Base-by-base conservation (phyloP, 2,329 filamentous ascomycete species). In the Tolypocladium endophyticum region DNA sequence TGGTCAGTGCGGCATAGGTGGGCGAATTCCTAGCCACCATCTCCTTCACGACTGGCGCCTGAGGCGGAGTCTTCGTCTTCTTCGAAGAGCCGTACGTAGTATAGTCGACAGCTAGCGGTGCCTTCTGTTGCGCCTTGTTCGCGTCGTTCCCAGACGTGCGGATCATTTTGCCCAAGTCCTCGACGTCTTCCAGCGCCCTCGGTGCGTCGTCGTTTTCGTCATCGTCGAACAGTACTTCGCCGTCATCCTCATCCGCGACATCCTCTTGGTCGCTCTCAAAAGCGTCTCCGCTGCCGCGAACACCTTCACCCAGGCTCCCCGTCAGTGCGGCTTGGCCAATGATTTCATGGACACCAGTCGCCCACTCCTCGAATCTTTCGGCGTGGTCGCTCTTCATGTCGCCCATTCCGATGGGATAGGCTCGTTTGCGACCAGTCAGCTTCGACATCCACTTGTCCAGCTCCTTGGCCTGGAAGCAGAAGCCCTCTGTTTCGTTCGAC, bases 401-500 rank as follows among this genome's bases (percentile, higher is more conserved):
- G 2, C 89, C 91, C 80, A 93, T 87, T 5, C 94, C 94, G 8
- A 97, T 78, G 0, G 93, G 93, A 67, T 88, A 97, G 0, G 91
- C 92, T 69, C 92, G 82, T 75, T 93, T 96, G 62, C 88, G 84
- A 1, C 84, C 87, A 0, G 92, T 96, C 68, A 99, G 76, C 70
- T 92, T 95, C n/a, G 93, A 92, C 89, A 99, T 90, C 93, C 94
- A 97, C 71, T 86, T 92, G 71, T 99, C 93, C 3, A 95, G 80
- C 65, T 96, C 87, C 68, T 87, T 89, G 1, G 93, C 93, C 71
- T 97, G 93, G 63, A 90, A 92, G 71, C 93, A 97, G 74, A 92
- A 99, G 0, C 93, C 93, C 66, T 94, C 89, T 61, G 87, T 84
- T 73, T 96, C 92, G 0, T 88, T 90, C 0, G 92, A 90, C 93